Percentiles rank a stretch among this genome's conserved stretches.
These are phyloP conservation scores for Phylloporus sp. DNA, from an alignment of 1,284 basidiomycete species.

Conservation along the genomic window DNA sequence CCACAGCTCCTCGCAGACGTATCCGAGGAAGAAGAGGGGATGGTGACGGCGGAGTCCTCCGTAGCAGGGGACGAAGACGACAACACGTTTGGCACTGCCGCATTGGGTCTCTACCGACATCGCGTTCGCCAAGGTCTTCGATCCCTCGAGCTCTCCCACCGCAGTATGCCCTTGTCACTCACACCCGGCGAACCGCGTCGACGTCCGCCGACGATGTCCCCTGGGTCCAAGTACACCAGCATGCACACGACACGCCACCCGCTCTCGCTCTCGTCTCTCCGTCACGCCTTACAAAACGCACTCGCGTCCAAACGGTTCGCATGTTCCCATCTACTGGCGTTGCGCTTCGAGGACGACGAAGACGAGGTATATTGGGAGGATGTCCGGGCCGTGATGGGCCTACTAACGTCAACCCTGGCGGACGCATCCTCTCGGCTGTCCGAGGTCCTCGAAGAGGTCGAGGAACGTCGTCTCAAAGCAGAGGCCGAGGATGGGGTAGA, in stretches of 20 bases:
- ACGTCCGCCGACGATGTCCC: slow-evolving; percentile 41
- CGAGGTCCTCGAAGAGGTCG: slow-evolving; percentile 62
- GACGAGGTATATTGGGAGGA: slow-evolving; percentile 82
- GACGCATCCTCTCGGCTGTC: slow-evolving; percentile 64
- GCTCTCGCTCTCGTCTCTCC: slow-evolving; percentile 64
- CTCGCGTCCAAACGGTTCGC: slow-evolving; percentile 73
- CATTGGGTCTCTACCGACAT: slow-evolving; percentile 59
- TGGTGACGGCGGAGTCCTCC: slow-evolving; percentile 31
- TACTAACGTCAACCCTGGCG: slow-evolving; percentile 66
- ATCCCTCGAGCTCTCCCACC: slow-evolving; percentile 42
- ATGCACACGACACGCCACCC: slow-evolving; percentile 65
- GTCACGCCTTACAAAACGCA: slow-evolving; percentile 61
- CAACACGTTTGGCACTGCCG: slow-evolving; percentile 60
- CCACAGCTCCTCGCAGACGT: slow-evolving; percentile 41
- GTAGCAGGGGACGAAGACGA: slow-evolving; percentile 23
- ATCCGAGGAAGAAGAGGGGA: slow-evolving; percentile 44
- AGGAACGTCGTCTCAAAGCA: slow-evolving; percentile 38
- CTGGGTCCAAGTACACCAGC: slow-evolving; percentile 60
- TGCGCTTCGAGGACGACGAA: slow-evolving; percentile 66
- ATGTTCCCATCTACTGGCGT: slow-evolving; percentile 73
- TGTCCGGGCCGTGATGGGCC: slow-evolving; percentile 68
- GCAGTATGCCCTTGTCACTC: slow-evolving; percentile 28
- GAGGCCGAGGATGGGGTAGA: slow-evolving; percentile 11
- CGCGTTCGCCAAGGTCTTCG: slow-evolving; percentile 55
- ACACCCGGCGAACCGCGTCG: slow-evolving; percentile 24